Base-by-base conservation (phyloP, 2,329 filamentous ascomycete species). In the Alternaria gaisen region DNA sequence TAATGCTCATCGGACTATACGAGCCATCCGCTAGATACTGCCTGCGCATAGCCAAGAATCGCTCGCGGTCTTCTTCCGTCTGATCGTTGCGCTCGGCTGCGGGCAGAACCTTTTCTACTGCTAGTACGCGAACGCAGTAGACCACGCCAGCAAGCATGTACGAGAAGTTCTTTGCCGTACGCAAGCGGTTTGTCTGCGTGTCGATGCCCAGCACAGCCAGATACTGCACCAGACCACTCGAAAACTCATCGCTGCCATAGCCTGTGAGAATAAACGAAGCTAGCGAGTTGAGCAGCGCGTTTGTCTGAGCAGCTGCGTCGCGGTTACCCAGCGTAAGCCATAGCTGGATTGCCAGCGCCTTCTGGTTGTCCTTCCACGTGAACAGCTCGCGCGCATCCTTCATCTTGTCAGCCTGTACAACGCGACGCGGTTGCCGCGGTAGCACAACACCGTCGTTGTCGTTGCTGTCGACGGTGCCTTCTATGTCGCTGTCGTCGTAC, bases 1-100 rank as follows among this genome's bases (percentile, higher is more conserved):
- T 69, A 41, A 51, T 58, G 34, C 68, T 70, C 26, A 71, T 71
- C 16, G 55, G 58, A 53, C 68, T 71, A 30, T 63, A 69, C 18
- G 55, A 60, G 26, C 68, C 41, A 26, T 72, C 59, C 16, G 60
- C 61, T 42, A 72, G 56, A 61, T 62, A 71, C 42, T 64, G 42
- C 20, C 44, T 44, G 24, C 60, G 56, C 46, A 57, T 59, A 16
- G 41, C 16, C 11, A 61, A 50, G 48, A 71, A 72, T 22, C 51
- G 32, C 28, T 64, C 54, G 22, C 58, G 40, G 41, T 71, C 65
- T 18, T 56, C 52, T 14, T 66, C 48, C 20, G 36, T 58, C 55
- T 71, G 42, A 16, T 58, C 43, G 11, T 66, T n/a, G 10, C 38
- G 38, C 38, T 22, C 3, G 11, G 18, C 38, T 41, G 10, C 47